phyloP scores from a whole-genome alignment of 2,329 filamentous ascomycete genomes.

The Trichoderma sp. region DNA sequence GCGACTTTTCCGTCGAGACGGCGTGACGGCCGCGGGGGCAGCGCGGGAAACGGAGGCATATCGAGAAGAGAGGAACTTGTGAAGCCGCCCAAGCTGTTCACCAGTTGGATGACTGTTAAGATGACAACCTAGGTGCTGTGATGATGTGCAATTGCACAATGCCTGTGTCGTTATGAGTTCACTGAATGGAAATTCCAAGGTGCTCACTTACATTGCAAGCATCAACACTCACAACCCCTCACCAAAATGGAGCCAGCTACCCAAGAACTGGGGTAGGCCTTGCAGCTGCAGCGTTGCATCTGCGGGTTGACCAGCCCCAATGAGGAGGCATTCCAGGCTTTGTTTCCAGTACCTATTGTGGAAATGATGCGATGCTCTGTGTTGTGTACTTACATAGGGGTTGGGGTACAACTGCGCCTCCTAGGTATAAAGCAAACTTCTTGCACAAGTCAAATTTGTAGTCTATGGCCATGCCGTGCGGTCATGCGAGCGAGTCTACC shows the following conservation, averaged over 20 bases:
- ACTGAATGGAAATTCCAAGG: not conserved
- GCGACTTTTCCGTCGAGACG: constrained; percentile 29
- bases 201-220: not conserved
- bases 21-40: constrained; percentile 28
- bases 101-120: not conserved
- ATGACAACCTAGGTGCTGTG: not conserved
- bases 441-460: not conserved
- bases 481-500: not conserved
- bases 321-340: not conserved
- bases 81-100: not conserved
- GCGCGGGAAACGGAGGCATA: not conserved
- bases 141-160: not conserved
- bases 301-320: not conserved
- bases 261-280: not conserved
- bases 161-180: not conserved
- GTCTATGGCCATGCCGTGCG: not conserved
- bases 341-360: not conserved
- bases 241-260: not conserved
- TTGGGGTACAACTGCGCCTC: too few relatives aligned
- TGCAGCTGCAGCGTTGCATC: not conserved
- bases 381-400: too few relatives aligned
- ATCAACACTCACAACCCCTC: constrained; percentile 9
- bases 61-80: not conserved
- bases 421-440: not conserved
- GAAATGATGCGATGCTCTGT: too few relatives aligned